Base-by-base conservation (phyloP, 2,329 filamentous ascomycete species). In the Arthrobotrys megalospora region DNA sequence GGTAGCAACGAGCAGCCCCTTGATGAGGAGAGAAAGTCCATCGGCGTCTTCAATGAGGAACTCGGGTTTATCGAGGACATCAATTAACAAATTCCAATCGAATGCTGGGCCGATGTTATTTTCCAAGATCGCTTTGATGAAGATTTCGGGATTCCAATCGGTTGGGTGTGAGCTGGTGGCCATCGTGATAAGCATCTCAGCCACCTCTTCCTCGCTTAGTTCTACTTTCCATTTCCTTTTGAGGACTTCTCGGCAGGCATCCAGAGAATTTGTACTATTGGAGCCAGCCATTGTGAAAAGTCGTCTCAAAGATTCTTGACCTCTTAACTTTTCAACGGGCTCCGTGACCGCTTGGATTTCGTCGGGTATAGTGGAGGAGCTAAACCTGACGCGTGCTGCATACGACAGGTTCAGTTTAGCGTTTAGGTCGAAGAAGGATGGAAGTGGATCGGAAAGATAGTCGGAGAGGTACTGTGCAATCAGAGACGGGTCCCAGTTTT, bases 401-500 rank as follows among this genome's bases (percentile, higher is more conserved):
- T 88, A 88, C 53, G 87, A 86, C 47, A 91, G 80, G 72, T 88
- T 87, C 12, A 92, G 88, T 82, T 94, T 92, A 80, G 91, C 87
- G 82, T 92, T 91, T 66, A 91, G 88, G 68, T 93, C 90, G 82
- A 92, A 93, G 86, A 96, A 96, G 84, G 91, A 93, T 28, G 92
- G 92, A 34, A 94, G 93, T 64, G 94, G 93, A 81, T 94, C 91
- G 84, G 96, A 91, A 68, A 97, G 90, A 81, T 96, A 92, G 81
- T 93, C 92, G 84, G 97, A 93, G 84, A 97, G 87, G 75, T 97
- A 91, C 76, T 91, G 86, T 60, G 92, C 92, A 77, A 97, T 88
- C 83, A 96, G 93, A 48, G 89, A 85, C 34, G 91, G 87, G 10
- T 87, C 87, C 67, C 94, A 91, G 80, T 91, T 88, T 81, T 92